These are phyloP conservation scores for Gossypium aridum DNA, from an alignment of 441 rosid species.

Conservation along the genomic window DNA sequence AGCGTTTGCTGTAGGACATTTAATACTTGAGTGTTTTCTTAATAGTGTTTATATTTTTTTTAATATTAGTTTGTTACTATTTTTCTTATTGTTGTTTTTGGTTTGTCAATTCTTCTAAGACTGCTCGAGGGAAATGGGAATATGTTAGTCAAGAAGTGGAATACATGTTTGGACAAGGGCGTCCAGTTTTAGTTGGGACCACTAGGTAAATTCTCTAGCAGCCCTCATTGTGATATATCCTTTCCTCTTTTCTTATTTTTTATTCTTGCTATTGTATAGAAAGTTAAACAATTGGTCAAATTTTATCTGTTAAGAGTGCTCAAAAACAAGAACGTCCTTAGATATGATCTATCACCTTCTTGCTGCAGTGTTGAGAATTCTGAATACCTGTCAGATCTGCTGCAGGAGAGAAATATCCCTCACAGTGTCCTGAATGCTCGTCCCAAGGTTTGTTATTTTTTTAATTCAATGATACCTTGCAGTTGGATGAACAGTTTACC, in stretches of 20 bases:
- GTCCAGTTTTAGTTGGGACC: conserved; percentile 96
- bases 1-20: conserved; percentile 79
- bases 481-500: conserved; percentile 8
- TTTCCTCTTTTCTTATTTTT: neutral
- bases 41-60: neutral
- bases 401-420: conserved; percentile 73
- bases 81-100: conserved; percentile 15
- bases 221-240: neutral
- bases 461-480: conserved; percentile 9
- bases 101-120: conserved; percentile 34
- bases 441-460: conserved; percentile 61
- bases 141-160: conserved; percentile 81
- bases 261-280: neutral
- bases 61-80: conserved; percentile 4
- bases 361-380: conserved; percentile 88
- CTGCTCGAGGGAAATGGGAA: conserved; percentile 97
- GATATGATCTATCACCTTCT: conserved; percentile 17
- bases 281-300: neutral
- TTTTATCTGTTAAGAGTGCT: neutral
- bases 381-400: conserved; percentile 83
- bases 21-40: conserved; percentile 9
- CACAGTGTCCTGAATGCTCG: conserved; percentile 95
- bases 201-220: conserved; percentile 55
- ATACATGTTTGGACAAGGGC: conserved; percentile 85
- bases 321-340: conserved; percentile 4